Conservation (phyloP, 805 yeast genomes). For the Ascoidea rubescens region DNA sequence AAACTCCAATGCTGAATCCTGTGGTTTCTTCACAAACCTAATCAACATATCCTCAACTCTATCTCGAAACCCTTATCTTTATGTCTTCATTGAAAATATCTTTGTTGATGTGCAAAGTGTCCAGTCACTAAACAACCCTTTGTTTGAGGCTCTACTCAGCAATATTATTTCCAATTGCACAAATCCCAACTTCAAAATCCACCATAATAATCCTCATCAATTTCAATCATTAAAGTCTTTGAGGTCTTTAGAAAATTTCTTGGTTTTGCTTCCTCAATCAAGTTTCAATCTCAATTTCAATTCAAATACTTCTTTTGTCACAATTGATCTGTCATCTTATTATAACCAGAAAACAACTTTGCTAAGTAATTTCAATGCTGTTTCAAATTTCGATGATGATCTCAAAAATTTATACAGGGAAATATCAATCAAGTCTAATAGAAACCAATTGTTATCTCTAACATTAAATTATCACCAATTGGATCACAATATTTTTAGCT, state of each 20-base stretch:
- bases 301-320: background rate
- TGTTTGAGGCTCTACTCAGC: background rate
- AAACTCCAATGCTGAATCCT: background rate
- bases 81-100: background rate
- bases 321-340: too few species aligned
- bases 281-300: background rate
- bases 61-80: background rate
- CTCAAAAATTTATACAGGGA: too few species aligned
- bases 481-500: too few species aligned
- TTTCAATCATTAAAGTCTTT: background rate
- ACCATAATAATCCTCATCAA: background rate
- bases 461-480: too few species aligned
- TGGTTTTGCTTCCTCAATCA: too few species aligned
- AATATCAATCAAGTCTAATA: too few species aligned
- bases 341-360: too few species aligned
- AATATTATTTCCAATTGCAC: background rate
- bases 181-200: background rate
- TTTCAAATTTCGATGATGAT: too few species aligned
- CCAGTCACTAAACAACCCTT: too few species aligned
- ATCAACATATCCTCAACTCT: background rate
- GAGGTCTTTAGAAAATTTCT: background rate
- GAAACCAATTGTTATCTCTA: too few species aligned
- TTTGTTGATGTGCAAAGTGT: background rate
- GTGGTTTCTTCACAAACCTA: background rate
- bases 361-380: too few species aligned